A percentile compares a stretch with the other conserved stretches of the same genome.
These are phyloP conservation scores for Linum usitatissimum DNA, from an alignment of 345 rosid species.

Conservation along the genomic window DNA sequence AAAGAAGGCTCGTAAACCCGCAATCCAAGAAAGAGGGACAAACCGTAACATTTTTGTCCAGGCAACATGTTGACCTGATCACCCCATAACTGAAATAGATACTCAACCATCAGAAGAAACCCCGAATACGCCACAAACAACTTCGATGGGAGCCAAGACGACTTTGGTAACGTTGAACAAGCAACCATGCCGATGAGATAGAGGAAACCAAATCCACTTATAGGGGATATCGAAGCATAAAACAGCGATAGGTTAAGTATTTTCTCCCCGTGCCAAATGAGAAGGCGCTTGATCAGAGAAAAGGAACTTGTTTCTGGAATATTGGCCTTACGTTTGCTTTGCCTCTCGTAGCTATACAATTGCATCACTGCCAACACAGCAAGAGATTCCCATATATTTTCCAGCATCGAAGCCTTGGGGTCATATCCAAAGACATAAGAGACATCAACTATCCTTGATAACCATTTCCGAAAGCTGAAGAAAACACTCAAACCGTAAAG, in stretches of 20 bases:
- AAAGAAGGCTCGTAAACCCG: slow-evolving; percentile 23
- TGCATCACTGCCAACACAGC: slow-evolving; percentile 34
- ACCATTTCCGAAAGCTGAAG: slow-evolving; percentile 18
- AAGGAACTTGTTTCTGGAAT: slow-evolving; percentile 6
- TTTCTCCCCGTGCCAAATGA: slow-evolving; percentile 36
- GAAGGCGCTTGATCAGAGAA: slow-evolving; percentile 23
- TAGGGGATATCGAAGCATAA: slow-evolving; percentile 33
- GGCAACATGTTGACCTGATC: slow-evolving; percentile 26
- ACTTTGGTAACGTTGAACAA: slow-evolving; percentile 31
- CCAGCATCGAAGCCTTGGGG: slow-evolving; percentile 23
- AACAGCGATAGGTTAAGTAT: slow-evolving; percentile 25
- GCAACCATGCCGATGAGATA: slow-evolving; percentile 29
- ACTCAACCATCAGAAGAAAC: slow-evolving; percentile 25
- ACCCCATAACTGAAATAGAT: slow-evolving; percentile 36
- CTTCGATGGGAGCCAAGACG: slow-evolving; percentile 31
- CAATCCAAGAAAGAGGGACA: slow-evolving; percentile 27
- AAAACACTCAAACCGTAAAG: slow-evolving; percentile 26
- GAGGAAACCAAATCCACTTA: slow-evolving; percentile 29
- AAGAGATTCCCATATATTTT: slow-evolving; percentile 28
- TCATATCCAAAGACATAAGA: slow-evolving; percentile 23
- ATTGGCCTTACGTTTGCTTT: slow-evolving; percentile 16
- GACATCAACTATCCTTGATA: slow-evolving; percentile 23
- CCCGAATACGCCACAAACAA: slow-evolving; percentile 32
- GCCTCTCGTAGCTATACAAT: slow-evolving; percentile 33
- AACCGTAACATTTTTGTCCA: slow-evolving; percentile 21